A percentile compares a stretch with the other conserved stretches of the same genome.
phyloP scores from a whole-genome alignment of 2,329 filamentous ascomycete genomes.

The Sporothrix euskadiensis region DNA sequence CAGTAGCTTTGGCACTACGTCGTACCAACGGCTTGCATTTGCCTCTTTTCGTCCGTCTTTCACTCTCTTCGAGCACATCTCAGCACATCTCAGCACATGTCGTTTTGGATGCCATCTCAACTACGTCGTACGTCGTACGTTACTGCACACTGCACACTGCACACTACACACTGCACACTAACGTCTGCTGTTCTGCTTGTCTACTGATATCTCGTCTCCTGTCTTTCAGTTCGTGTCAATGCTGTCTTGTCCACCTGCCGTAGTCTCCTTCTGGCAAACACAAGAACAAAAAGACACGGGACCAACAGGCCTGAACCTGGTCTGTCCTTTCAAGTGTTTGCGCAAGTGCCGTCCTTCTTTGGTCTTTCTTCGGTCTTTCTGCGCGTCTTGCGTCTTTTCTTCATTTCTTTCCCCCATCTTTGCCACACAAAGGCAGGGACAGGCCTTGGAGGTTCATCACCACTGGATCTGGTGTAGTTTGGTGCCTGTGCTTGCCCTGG shows the following conservation, averaged over 20 bases:
- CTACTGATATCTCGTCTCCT: neutral
- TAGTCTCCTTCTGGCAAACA: neutral
- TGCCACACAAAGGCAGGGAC: neutral
- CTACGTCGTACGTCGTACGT: neutral
- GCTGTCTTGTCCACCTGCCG: neutral
- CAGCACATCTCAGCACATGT: neutral
- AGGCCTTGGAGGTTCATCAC: neutral
- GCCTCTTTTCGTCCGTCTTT: neutral
- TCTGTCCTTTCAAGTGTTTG: neutral
- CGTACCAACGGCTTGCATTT: neutral
- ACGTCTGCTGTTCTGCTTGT: neutral
- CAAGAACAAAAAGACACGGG: neutral
- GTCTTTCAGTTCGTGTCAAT: neutral
- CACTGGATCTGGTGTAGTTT: neutral
- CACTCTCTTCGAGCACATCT: neutral
- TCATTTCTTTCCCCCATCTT: too few species aligned
- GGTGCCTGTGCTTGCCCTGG: neutral
- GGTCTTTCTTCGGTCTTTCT: neutral
- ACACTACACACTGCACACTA: neutral
- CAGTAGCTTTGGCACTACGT: neutral
- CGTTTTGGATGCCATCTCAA: neutral
- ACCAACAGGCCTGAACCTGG: constrained; percentile 5
- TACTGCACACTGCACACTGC: neutral
- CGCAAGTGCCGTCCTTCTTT: neutral
- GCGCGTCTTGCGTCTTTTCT: neutral